phyloP scores from a whole-genome alignment of 148 eudicot genomes.

The Agrostemma githago region DNA sequence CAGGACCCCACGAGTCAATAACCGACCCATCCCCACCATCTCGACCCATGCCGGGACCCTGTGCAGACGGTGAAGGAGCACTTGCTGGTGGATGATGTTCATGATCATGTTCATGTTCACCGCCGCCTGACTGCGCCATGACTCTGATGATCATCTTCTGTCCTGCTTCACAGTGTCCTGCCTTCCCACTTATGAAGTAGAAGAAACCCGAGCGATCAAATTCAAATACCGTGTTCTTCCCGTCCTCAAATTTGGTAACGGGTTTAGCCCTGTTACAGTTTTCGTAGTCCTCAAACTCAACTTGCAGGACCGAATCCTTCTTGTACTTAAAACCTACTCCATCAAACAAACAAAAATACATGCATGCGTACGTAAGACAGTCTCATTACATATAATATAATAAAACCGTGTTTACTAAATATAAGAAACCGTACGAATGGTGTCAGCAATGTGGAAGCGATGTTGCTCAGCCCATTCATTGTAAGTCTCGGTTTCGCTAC shows the following conservation, averaged over 20 bases:
- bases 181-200: conserved; percentile 67
- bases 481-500: conserved; percentile 43
- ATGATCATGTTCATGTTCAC: background rate
- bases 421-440: conserved; percentile 38
- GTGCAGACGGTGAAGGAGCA: conserved; percentile 29
- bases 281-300: conserved; percentile 38
- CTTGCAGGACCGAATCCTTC: conserved; percentile 64
- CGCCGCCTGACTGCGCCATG: conserved; percentile 44
- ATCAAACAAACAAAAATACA: background rate
- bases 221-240: conserved; percentile 44
- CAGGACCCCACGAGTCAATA: conserved; percentile 31
- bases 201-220: conserved; percentile 54
- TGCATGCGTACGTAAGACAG: background rate
- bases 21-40: conserved; percentile 25
- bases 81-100: background rate
- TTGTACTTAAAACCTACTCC: conserved; percentile 74
- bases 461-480: conserved; percentile 62
- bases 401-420: background rate
- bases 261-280: conserved; percentile 42
- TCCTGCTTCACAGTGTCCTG: conserved; percentile 51
- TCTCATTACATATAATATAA: too few species aligned
- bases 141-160: conserved; percentile 63
- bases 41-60: conserved; percentile 22
- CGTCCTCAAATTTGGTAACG: conserved; percentile 46
- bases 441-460: conserved; percentile 58